Conservation (phyloP, 2,329 filamentous ascomycete genomes). For the Calycina marina region DNA sequence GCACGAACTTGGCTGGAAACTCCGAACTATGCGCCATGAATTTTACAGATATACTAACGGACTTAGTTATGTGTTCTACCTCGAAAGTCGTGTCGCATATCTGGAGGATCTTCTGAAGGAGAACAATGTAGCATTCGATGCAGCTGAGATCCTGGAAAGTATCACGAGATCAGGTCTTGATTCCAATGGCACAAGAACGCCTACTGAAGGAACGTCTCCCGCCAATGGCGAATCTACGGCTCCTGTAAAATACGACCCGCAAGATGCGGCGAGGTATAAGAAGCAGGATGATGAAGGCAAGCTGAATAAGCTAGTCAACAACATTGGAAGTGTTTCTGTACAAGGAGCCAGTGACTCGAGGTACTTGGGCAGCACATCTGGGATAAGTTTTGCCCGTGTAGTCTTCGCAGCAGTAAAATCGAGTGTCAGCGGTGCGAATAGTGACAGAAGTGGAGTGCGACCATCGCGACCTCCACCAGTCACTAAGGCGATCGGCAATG, state of each 20-base stretch:
- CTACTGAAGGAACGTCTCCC: conserved; percentile 17
- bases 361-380: conserved; percentile 72
- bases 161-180: conserved; percentile 29
- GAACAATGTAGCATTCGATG: conserved; percentile 57
- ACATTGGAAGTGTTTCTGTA: conserved; percentile 62
- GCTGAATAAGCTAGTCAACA: conserved; percentile 51
- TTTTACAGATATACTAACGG: too few relatives aligned
- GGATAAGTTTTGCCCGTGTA: conserved; percentile 86
- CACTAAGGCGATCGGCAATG: conserved; percentile 22
- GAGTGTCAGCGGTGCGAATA: conserved; percentile 47
- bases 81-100: conserved; percentile 74
- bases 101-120: conserved; percentile 62
- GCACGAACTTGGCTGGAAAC: too few relatives aligned
- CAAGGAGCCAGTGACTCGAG: conserved; percentile 66
- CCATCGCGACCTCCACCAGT: conserved; percentile 40
- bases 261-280: conserved; percentile 22
- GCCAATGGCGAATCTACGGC: conserved; percentile 10
- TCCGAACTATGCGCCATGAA: too few relatives aligned
- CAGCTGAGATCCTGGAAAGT: conserved; percentile 54
- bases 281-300: conserved; percentile 43
- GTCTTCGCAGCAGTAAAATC: conserved; percentile 87
- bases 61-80: conserved; percentile 77
- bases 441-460: conserved; percentile 48
- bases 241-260: conserved; percentile 12
- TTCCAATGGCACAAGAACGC: conserved; percentile 16